Percentiles rank a stretch among this genome's conserved stretches.
phyloP scores from a whole-genome alignment of 2,329 filamentous ascomycete species.

The Curvularia eragrostidis region DNA sequence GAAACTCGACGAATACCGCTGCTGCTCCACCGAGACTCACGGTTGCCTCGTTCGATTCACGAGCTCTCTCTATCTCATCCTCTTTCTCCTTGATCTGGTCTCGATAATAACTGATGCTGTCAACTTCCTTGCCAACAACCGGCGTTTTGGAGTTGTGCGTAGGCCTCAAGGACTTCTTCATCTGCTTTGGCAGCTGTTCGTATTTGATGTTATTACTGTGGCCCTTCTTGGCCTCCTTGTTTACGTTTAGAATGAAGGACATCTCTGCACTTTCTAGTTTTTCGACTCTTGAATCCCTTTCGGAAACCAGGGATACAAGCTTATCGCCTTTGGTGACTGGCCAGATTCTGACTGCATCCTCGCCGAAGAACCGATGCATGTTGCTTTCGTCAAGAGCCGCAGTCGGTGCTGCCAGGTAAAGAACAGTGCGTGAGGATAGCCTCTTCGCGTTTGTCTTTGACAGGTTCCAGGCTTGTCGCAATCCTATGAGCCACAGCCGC shows the following conservation, averaged over 20 bases:
- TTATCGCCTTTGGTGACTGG: slow-evolving; percentile 78
- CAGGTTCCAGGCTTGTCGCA: slow-evolving; percentile 89
- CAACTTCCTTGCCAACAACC: slow-evolving; percentile 84
- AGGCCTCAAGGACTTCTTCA: slow-evolving; percentile 66
- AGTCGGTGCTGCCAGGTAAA: slow-evolving; percentile 84
- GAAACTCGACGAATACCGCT: slow-evolving; percentile 91
- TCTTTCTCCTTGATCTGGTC: slow-evolving; percentile 77
- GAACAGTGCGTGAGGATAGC: slow-evolving; percentile 86
- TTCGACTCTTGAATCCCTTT: slow-evolving; percentile 80
- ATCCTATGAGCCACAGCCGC: slow-evolving; percentile 87
- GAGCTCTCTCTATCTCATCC: slow-evolving; percentile 72
- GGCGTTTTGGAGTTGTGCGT: slow-evolving; percentile 46
- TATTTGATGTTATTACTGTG: slow-evolving; percentile 56
- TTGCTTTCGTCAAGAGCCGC: slow-evolving; percentile 79
- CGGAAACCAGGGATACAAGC: slow-evolving; percentile 79
- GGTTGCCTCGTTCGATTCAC: slow-evolving; percentile 69
- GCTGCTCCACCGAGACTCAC: slow-evolving; percentile 66
- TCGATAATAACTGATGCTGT: slow-evolving; percentile 91
- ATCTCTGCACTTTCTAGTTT: slow-evolving; percentile 88
- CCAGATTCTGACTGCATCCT: slow-evolving; percentile 84
- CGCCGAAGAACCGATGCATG: slow-evolving; percentile 79
- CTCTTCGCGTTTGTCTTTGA: slow-evolving; percentile 84
- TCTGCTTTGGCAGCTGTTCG: slow-evolving; percentile 59
- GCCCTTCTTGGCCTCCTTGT: slow-evolving; percentile 72
- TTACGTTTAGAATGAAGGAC: slow-evolving; percentile 80